A percentile compares a stretch with the other conserved stretches of the same genome.
These are phyloP conservation scores for Suillus luteus DNA, from an alignment of 768 basidiomycete genomes.

Conservation along the genomic window DNA sequence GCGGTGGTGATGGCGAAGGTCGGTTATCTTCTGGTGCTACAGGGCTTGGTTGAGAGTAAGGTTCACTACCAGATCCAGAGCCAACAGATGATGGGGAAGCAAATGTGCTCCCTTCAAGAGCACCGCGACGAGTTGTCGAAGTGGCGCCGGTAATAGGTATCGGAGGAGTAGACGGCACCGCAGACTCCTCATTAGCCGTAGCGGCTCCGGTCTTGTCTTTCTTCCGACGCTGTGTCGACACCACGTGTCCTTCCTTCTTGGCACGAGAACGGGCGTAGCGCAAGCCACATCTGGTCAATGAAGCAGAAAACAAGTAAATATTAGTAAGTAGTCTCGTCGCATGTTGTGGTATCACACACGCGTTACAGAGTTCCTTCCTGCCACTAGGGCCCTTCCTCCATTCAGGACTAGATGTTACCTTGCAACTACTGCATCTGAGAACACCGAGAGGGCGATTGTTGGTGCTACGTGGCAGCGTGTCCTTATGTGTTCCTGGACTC, in stretches of 20 bases:
- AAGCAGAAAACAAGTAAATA: slow-evolving; percentile 23
- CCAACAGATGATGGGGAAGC: slow-evolving; percentile 49
- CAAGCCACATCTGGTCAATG: slow-evolving; percentile 66
- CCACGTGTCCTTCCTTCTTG: slow-evolving; percentile 76
- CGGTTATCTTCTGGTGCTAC: slow-evolving; percentile 42
- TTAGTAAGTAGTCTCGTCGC: slow-evolving; percentile 10
- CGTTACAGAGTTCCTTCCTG: slow-evolving; percentile 90
- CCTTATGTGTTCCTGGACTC: slow-evolving; percentile 53
- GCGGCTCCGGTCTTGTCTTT: slow-evolving; percentile 49
- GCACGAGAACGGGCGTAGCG: slow-evolving; percentile 86
- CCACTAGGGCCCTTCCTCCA: slow-evolving; percentile 92
- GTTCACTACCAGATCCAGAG: slow-evolving; percentile 59
- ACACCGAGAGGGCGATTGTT: slow-evolving; percentile 75
- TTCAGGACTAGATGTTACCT: slow-evolving; percentile 80
- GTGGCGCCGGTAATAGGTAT: slow-evolving; percentile 46
- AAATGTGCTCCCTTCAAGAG: slow-evolving; percentile 53
- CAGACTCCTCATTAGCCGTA: slow-evolving; percentile 28
- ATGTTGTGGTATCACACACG: slow-evolving; percentile 54
- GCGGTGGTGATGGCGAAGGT: slow-evolving; percentile 71
- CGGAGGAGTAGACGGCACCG: slow-evolving; percentile 24
- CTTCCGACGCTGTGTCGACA: slow-evolving; percentile 57
- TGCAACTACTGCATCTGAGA: slow-evolving; percentile 76
- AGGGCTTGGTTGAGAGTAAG: slow-evolving; percentile 50
- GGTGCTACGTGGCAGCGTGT: slow-evolving; percentile 42
- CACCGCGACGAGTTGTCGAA: slow-evolving; percentile 45